Conservation (phyloP, 2,329 filamentous ascomycete genomes). For the Xylaria sp. region DNA sequence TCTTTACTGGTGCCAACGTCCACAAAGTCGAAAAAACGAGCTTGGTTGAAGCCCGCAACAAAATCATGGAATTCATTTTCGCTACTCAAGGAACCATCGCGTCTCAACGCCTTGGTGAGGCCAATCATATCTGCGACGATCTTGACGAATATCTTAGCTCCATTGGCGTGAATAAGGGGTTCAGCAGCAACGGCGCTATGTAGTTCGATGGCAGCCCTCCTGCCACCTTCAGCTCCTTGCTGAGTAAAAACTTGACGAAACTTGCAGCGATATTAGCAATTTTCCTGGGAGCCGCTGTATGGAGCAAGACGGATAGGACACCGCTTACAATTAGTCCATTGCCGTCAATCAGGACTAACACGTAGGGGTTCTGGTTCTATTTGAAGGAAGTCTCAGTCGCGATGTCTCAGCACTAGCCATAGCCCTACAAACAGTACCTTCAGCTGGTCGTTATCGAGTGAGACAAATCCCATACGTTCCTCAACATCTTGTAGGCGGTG, state of each 20-base stretch:
- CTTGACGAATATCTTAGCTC: constrained; percentile 66
- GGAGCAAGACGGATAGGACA: constrained; percentile 27
- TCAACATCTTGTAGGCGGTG: constrained; percentile 57
- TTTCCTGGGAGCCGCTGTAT: constrained; percentile 25
- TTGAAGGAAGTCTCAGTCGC: constrained; percentile 37
- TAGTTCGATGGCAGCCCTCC: constrained; percentile 62
- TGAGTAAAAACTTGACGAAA: constrained; percentile 67
- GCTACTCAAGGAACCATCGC: constrained; percentile 59
- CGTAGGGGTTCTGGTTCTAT: constrained; percentile 68
- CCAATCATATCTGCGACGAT: constrained; percentile 66
- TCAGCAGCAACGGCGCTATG: constrained; percentile 58
- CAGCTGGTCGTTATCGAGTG: constrained; percentile 56
- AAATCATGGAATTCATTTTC: constrained; percentile 66
- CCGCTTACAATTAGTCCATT: constrained; percentile 68
- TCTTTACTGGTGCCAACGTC: constrained; percentile 71
- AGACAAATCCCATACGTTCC: constrained; percentile 50
- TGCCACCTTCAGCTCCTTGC: constrained; percentile 67
- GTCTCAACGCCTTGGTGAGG: constrained; percentile 61
- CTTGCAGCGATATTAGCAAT: constrained; percentile 51
- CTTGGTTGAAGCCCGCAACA: constrained; percentile 69
- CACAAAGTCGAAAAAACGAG: constrained; percentile 71
- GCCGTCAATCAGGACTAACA: constrained; percentile 71
- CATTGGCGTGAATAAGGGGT: constrained; percentile 57
- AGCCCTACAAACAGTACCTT: constrained; percentile 55
- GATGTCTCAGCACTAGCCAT: constrained; percentile 21